Base-by-base conservation (phyloP, 2,329 filamentous ascomycete species). In the Fusarium xylarioides region DNA sequence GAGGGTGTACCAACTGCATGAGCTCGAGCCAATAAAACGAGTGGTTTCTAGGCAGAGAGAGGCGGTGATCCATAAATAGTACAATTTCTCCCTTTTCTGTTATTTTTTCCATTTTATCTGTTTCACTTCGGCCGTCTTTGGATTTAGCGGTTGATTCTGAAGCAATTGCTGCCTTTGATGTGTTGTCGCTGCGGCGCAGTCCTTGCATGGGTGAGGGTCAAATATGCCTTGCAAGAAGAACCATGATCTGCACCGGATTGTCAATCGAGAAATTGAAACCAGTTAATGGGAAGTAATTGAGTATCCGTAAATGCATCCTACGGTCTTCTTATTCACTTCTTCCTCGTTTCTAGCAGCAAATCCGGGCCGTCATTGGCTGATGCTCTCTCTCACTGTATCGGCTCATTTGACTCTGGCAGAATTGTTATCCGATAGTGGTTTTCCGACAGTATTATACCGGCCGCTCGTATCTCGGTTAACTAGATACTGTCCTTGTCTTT, bases 191-290 rank as follows among this genome's bases (percentile, higher is more conserved):
- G 47, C 16, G 47, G 49, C 47, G 30, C 47, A 52, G 30, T 12
- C 30, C 11, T 23, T 19, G n/a, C 18, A 15, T 19, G 16, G n/a
- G n/a, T 2, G 0, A 23, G 12, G 49, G 2, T 35, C 30, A 23
- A 35, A 35, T 15, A 14, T 35, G 47, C 30, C 30, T 52, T 34
- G 3, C 49, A 15, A 52, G 21, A 50, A 32, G 21, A 50, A 32
- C 47, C 47, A 23, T 26, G 30, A 52, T 23, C 12, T 35, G 2
- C 30, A 23, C 18, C 19, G n/a, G n/a, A n/a, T n/a, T n/a, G n/a
- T n/a, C n/a, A n/a, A n/a, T n/a, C n/a, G 21, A 50, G 30, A 23
- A 14, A 12, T 19, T 50, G 16, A 4, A 10, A 4, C 9, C 16
- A 12, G 0, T 19, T 18, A 10, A 23, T 5, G 2, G 2, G 16